Percentiles rank a stretch among this genome's conserved stretches.
These are phyloP conservation scores for Coemansia sp. DNA, from an alignment of 192 early-diverging fungal genomes.

Conservation along the genomic window DNA sequence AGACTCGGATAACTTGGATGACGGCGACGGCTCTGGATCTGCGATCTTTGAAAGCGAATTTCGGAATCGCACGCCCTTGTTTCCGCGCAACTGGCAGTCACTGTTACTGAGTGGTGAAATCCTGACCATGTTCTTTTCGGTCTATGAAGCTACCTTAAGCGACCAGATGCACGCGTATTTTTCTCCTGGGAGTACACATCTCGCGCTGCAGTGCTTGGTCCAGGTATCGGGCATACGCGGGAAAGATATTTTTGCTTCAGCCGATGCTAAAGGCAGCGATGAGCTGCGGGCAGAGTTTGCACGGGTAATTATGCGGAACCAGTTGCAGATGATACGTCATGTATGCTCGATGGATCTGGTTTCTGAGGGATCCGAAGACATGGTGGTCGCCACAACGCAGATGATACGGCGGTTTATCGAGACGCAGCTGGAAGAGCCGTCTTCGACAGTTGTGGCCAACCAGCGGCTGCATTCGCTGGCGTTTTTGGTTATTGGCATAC, in stretches of 20 bases:
- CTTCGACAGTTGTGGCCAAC: conserved; percentile 17
- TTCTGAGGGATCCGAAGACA: conserved; percentile 40
- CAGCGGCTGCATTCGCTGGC: conserved; percentile 36
- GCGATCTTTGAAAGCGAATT: conserved; percentile 28
- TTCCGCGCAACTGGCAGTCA: conserved; percentile 38
- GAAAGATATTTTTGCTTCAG: conserved; percentile 30
- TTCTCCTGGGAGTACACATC: conserved; percentile 49
- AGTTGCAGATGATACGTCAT: conserved; percentile 46
- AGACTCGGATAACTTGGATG: conserved; percentile 16
- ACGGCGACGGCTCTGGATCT: conserved; percentile 14
- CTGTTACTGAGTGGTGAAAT: conserved; percentile 44
- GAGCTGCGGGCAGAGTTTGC: conserved; percentile 37
- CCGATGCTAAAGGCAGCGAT: conserved; percentile 21
- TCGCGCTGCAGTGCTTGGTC: conserved; percentile 47
- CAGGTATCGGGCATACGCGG: conserved; percentile 50
- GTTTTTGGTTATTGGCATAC: conserved; percentile 32
- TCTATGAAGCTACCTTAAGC: conserved; percentile 43
- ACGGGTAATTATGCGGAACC: conserved; percentile 38
- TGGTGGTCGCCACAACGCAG: conserved; percentile 48
- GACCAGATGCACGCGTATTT: conserved; percentile 52
- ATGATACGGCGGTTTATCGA: conserved; percentile 53
- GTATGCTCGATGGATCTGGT: conserved; percentile 45
- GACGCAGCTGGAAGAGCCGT: conserved; percentile 43
- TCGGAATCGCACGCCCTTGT: conserved; percentile 40
- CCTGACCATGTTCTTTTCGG: conserved; percentile 42